phyloP scores from a whole-genome alignment of 75 land plant genomes.

The Sequoia sempervirens region DNA sequence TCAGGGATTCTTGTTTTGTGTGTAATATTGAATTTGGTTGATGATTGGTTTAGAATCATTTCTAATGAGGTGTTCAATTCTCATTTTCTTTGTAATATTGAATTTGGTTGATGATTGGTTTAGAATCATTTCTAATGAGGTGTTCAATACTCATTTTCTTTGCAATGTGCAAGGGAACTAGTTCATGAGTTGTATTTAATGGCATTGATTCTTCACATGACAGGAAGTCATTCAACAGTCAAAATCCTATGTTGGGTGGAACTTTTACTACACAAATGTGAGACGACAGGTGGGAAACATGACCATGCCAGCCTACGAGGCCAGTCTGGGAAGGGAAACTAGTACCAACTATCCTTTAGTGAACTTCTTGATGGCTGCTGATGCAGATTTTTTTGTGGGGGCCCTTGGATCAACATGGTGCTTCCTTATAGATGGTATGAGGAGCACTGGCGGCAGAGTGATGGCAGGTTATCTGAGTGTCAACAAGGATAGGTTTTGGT shows the following conservation, averaged over 20 bases:
- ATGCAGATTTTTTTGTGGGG: slow-evolving; percentile 79
- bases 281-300: slow-evolving; percentile 63
- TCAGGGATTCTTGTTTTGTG: no score
- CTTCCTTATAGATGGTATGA: slow-evolving; percentile 25
- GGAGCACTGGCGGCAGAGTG: slow-evolving; percentile 73
- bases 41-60: no score
- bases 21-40: no score
- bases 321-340: slow-evolving; percentile 63
- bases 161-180: neutral
- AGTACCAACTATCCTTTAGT: slow-evolving; percentile 81
- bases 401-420: slow-evolving; percentile 43
- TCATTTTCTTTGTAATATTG: no score
- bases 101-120: no score
- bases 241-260: slow-evolving; percentile 48
- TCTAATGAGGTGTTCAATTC: no score
- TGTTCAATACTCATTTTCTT: no score
- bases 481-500: slow-evolving; percentile 87
- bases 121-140: no score
- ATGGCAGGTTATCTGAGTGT: slow-evolving; percentile 90
- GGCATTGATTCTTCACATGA: neutral
- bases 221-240: slow-evolving; percentile 74
- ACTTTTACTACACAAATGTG: slow-evolving; percentile 75
- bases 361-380: slow-evolving; percentile 77
- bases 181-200: neutral
- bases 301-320: slow-evolving; percentile 70